Base-by-base conservation (phyloP, 1,139 yeast species). In the Debaryomyces fabryi region DNA sequence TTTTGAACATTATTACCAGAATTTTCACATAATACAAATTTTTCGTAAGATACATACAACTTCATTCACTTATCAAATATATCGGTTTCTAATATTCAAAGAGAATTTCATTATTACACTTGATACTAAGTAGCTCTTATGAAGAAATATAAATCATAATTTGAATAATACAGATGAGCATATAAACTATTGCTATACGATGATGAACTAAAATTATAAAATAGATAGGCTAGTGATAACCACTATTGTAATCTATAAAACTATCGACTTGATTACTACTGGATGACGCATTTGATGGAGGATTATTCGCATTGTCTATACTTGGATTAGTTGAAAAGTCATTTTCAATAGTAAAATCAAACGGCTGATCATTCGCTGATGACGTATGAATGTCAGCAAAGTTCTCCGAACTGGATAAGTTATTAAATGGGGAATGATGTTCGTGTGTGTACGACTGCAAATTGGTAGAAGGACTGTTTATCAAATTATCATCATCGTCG, bases 211-310 rank as follows among this genome's bases (percentile, higher is more conserved):
- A 35, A 34, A 20, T 12, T 35, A 16, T 16, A 21, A 35, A 21
- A 20, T 20, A 20, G 23, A 12, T 21, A 13, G 20, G 7, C 37
- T 29, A 49, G 32, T 53, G 55, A 35, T 55, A 61, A 40, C 58
- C 53, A 42, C 52, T 49, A 46, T 54, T 57, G 48, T 61, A 68
- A 51, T 68, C 72, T 34, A 68, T 67, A 48, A 65, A 68, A 34
- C 60, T 61, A 39, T 69, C 66, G 39, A 58, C 59, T n/a, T 58
- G 62, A 35, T 50, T 54, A 35, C 51, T 51, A 37, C 30, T 46
- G 24, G 52, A 47, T 16, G 47, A 45, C 6, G 55, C 30, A 7
- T 57, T 44, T 20, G 50, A 37, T 18, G 48, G 36, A 1, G 49
- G 45, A 30, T 33, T 35, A 27, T 48, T 48, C 20, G 32, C 21